Base-by-base conservation (phyloP, 2,329 filamentous ascomycete species). In the Paradendryphiella salina region DNA sequence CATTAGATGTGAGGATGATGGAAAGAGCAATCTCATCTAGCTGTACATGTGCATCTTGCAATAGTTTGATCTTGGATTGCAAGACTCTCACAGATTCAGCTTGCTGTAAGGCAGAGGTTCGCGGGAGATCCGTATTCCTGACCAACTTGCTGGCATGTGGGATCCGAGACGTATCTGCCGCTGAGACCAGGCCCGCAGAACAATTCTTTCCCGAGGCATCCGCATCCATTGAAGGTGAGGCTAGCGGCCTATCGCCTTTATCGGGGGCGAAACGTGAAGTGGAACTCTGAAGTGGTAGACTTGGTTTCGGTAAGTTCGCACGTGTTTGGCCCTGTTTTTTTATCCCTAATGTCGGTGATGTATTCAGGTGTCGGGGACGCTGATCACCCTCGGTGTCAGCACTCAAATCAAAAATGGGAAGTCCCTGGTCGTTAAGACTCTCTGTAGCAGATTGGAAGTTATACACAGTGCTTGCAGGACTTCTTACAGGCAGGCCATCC, bases 401-500 rank as follows among this genome's bases (percentile, higher is more conserved):
- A 46, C 51, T 35, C 17, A 61, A 32, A 49, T 58, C 51, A 28
- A 42, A 15, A 38, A 7, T 14, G 21, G 50, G 35, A 11, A 41
- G 32, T 11, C 50, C 28, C 8, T 49, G 26, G 6, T 50, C 33
- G 15, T 65, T 36, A 18, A 36, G 32, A 21, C 46, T 18, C 17
- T 64, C 63, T 45, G 32, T 41, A 21, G 58, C 55, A 26, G 65
- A 57, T 14, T 56, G 26, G 34, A 60, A 69, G 54, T 59, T 65
- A 15, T 35, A 32, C 17, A 49, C 59, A 15, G 63, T 65, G 43
- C 47, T 51, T 39, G 43, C 52, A 53, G 52, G 31, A 50, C 59
- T 66, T 46, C 67, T 71, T 63, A 71, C 67, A 48, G 64, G 64
- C 38, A 67, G 69, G 20, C 54, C 56, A 10, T 55, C 46, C 18